Percentiles rank a stretch among this genome's conserved stretches.
These are phyloP conservation scores for Brassica carinata DNA, from an alignment of 345 rosid species.

Conservation along the genomic window DNA sequence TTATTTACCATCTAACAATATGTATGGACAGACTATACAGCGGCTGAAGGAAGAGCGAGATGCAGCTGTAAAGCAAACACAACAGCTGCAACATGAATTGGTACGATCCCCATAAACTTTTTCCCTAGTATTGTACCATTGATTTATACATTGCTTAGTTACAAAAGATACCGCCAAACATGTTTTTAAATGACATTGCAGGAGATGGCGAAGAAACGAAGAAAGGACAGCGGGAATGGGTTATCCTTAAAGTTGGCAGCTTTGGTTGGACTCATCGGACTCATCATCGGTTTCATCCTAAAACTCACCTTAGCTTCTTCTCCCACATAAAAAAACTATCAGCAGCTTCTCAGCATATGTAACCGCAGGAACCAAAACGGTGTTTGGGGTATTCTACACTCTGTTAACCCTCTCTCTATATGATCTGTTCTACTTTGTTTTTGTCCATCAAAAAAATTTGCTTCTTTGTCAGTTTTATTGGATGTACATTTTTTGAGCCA, in stretches of 20 bases:
- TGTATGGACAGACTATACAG: slow-evolving; percentile 59
- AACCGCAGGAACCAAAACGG: not conserved
- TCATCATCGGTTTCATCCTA: slow-evolving; percentile 75
- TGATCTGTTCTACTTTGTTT: slow-evolving; percentile 9
- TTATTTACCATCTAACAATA: slow-evolving; percentile 12
- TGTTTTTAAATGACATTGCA: slow-evolving; percentile 34
- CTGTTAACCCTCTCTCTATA: slow-evolving; percentile 4
- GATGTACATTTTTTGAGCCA: slow-evolving; percentile 41
- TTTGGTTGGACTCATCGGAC: slow-evolving; percentile 76
- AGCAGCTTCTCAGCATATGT: slow-evolving; percentile 2
- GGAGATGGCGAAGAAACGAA: slow-evolving; percentile 77
- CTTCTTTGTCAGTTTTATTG: slow-evolving; percentile 10
- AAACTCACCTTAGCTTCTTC: slow-evolving; percentile 63
- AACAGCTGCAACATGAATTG: slow-evolving; percentile 83
- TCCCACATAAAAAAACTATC: slow-evolving; percentile 24
- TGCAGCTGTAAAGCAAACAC: slow-evolving; percentile 68
- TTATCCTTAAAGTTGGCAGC: slow-evolving; percentile 75
- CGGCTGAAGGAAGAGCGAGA: slow-evolving; percentile 83
- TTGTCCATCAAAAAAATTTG: slow-evolving; percentile 25
- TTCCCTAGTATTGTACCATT: not conserved
- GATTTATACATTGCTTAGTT: not conserved
- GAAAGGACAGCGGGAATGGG: slow-evolving; percentile 48
- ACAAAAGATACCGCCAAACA: not conserved
- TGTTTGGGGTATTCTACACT: not conserved
- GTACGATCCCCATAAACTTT: slow-evolving; percentile 37